These are phyloP conservation scores for Hibiscus trionum DNA, from an alignment of 345 rosid species.

Conservation along the genomic window DNA sequence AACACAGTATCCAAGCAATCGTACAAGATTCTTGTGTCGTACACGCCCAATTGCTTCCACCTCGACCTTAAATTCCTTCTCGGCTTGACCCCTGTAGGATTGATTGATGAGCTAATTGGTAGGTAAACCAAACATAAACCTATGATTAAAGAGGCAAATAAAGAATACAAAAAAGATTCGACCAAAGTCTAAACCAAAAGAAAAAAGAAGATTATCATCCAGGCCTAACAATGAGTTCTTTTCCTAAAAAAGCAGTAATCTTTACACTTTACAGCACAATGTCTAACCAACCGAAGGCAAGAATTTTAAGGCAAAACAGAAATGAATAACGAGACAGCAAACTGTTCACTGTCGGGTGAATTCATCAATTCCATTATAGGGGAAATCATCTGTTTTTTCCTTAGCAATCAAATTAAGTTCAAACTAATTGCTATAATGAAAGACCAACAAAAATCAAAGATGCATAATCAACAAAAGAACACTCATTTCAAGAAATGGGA, in stretches of 20 bases:
- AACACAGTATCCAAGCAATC: slow-evolving; percentile 85
- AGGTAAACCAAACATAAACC: neutral
- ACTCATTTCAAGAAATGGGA: neutral
- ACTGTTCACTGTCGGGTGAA: slow-evolving; percentile 63
- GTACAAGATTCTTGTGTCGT: slow-evolving; percentile 87
- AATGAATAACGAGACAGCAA: slow-evolving; percentile 12
- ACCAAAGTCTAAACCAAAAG: neutral
- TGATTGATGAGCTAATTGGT: slow-evolving; percentile 3
- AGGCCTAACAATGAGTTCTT: neutral
- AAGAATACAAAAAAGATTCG: neutral
- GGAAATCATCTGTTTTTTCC: neutral
- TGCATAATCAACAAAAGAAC: neutral
- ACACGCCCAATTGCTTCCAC: slow-evolving; percentile 94
- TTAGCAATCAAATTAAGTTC: neutral
- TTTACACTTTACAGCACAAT: slow-evolving; percentile 18
- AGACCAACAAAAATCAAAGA: neutral
- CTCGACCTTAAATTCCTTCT: slow-evolving; percentile 94
- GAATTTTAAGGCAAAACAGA: slow-evolving; percentile 5
- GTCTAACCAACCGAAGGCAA: slow-evolving; percentile 13
- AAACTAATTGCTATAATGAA: neutral
- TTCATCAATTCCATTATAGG: neutral
- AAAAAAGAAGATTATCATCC: slow-evolving; percentile 5
- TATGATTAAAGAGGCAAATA: neutral
- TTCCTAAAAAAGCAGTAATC: neutral
- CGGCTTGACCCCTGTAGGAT: slow-evolving; percentile 83